A percentile compares a stretch with the other conserved stretches of the same genome.
Conservation (phyloP, 805 yeast species). For the Barnettozyma pratensis region DNA sequence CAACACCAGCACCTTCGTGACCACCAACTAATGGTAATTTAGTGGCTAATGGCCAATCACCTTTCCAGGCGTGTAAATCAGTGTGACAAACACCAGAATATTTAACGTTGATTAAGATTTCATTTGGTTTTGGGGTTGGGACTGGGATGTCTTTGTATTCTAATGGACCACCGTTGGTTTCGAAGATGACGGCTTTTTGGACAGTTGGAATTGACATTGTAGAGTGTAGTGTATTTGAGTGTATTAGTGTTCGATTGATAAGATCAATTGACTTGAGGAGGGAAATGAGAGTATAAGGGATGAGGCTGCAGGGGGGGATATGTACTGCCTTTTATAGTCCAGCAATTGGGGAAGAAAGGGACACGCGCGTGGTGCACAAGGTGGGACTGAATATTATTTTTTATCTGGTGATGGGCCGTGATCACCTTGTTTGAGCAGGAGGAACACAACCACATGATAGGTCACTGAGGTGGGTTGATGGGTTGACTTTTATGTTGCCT, state of each 20-base stretch:
- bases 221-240: neutral
- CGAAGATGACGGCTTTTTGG: conserved; percentile 48
- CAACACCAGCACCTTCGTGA: conserved; percentile 72
- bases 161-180: conserved; percentile 43
- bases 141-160: conserved; percentile 48
- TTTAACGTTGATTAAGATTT: conserved; percentile 49
- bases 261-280: neutral
- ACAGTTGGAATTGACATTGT: conserved; percentile 32
- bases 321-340: too few species aligned
- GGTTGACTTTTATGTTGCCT: neutral
- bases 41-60: conserved; percentile 56
- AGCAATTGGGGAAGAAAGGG: too few species aligned
- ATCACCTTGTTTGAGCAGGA: too few species aligned
- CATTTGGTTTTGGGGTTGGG: conserved; percentile 52
- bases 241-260: neutral
- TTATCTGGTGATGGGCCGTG: neutral
- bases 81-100: conserved; percentile 66
- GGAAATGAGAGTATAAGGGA: neutral
- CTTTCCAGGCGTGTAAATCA: conserved; percentile 54
- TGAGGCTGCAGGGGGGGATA: neutral
- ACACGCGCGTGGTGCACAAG: neutral
- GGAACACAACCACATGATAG: too few species aligned
- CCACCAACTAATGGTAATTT: conserved; percentile 66
- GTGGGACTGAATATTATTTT: neutral
- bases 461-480: neutral